Evolutionary conservation across 1,284 basidiomycete genomes (phyloP), one percentile per base, ranked within the genome.

Genomic region (Ceratobasidium theobromae): DNA sequence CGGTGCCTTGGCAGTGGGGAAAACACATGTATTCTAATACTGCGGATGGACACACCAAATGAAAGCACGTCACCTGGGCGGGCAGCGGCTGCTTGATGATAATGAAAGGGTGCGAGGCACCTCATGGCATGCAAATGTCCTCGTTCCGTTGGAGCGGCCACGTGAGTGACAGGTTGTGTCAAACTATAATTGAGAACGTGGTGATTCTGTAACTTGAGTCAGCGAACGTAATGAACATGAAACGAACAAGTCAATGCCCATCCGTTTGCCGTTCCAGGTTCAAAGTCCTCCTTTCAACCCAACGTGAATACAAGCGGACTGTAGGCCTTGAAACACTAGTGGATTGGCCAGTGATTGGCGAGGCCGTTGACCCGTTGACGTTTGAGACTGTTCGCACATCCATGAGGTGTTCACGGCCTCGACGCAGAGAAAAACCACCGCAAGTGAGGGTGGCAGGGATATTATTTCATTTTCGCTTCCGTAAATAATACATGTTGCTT

Each of bases 401-500:
- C 21, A 16, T 43, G 40, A 18, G 16, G 21, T 5, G 16, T 43
- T n/a, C 40, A 43, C 40, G 21, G n/a, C n/a, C n/a, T n/a, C n/a
- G 21, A 43, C 16, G 40, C 40, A 14, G 16, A 18, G 40, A 4
- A 43, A 5, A 38, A 38, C 6, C 40, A 43, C 21, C 6, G 21
- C 4, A 23, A 23, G 6, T 23, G 3, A 25, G 21, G 45, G 5
- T 27, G 45, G 21, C 6, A 16, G 35, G 35, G 35, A 38, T 6
- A 25, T 48, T 27, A 48, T 23, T 48, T 48, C 58, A 64, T 64
- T 64, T 64, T 64, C 28, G 58, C 18, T 21, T 64, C 58, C 21
- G 58, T 64, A 28, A 64, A 64, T n/a, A 64, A 41, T 8, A 64
- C 58, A 41, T 64, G 58, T 52, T 64, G 58, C 52, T 64, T 64